Evolutionary conservation across 345 rosid species (phyloP).

Genomic region (Salix brachista): DNA sequence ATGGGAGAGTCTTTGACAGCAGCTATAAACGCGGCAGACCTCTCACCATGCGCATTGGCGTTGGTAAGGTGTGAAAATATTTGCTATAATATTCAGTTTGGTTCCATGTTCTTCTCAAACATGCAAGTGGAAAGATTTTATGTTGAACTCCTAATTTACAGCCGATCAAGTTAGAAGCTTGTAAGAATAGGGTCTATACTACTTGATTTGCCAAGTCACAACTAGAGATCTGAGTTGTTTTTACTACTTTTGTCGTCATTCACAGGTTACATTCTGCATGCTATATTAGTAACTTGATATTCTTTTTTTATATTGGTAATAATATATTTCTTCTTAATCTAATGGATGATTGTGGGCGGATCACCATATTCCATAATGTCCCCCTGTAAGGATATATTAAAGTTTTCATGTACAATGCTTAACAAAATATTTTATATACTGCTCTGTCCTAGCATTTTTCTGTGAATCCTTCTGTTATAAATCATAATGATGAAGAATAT

Average conservation of each 20-base stretch:
- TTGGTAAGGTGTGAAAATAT: constrained; percentile 60
- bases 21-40: constrained; percentile 89
- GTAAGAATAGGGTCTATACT: neutral
- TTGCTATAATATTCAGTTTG: neutral
- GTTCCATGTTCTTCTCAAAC: neutral
- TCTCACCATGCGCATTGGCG: constrained; percentile 91
- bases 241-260: neutral
- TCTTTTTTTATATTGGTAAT: neutral
- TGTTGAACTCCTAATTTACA: neutral
- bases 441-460: neutral
- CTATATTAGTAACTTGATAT: neutral
- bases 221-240: neutral
- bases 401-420: neutral
- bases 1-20: constrained; percentile 87
- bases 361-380: neutral
- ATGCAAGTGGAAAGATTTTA: neutral
- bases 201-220: neutral
- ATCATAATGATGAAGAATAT: neutral
- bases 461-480: neutral
- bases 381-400: neutral
- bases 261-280: neutral
- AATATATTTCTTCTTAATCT: neutral
- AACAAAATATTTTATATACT: neutral
- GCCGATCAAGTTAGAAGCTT: neutral
- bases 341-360: neutral